Percentiles rank a stretch among this genome's conserved stretches.
These are phyloP conservation scores for Geotrichum reessii DNA, from an alignment of 1,139 yeast species.

Conservation along the genomic window DNA sequence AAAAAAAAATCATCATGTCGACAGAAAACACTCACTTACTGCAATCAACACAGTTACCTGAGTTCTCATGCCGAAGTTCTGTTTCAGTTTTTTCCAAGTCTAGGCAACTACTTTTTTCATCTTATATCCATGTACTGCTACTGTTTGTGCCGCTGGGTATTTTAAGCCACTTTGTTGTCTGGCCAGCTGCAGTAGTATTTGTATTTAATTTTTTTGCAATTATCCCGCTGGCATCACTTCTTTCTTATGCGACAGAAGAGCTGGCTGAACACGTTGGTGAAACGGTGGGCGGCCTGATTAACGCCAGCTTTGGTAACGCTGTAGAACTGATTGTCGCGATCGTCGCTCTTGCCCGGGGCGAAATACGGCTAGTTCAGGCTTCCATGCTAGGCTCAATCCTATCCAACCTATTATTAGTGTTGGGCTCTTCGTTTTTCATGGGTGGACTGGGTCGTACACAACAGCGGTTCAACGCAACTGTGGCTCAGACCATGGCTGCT, in stretches of 20 bases:
- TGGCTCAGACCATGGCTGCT: conserved; percentile 95
- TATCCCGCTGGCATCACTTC: conserved; percentile 82
- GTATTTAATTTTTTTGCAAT: conserved; percentile 81
- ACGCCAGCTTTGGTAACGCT: conserved; percentile 96
- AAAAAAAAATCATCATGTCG: not conserved
- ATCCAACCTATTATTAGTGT: conserved; percentile 77
- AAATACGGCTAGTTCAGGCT: conserved; percentile 87
- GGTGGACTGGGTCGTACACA: conserved; percentile 86
- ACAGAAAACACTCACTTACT: not conserved
- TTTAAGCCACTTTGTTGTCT: conserved; percentile 53
- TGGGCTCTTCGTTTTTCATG: conserved; percentile 92
- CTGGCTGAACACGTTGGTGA: conserved; percentile 66
- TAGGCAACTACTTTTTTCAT: conserved; percentile 3
- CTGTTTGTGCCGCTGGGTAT: conserved; percentile 88
- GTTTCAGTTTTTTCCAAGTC: not conserved
- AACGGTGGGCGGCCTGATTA: conserved; percentile 84
- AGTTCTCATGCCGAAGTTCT: not conserved
- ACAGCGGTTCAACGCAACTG: conserved; percentile 89
- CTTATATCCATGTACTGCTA: conserved; percentile 67
- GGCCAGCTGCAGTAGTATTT: conserved; percentile 59
- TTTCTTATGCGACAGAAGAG: conserved; percentile 91
- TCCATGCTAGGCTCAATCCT: conserved; percentile 93
- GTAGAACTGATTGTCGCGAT: conserved; percentile 87
- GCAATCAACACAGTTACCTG: not conserved
- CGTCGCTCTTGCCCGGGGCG: conserved; percentile 79